These are phyloP conservation scores for Aspergillus awamori DNA, from an alignment of 2,329 filamentous ascomycete species.

Conservation along the genomic window DNA sequence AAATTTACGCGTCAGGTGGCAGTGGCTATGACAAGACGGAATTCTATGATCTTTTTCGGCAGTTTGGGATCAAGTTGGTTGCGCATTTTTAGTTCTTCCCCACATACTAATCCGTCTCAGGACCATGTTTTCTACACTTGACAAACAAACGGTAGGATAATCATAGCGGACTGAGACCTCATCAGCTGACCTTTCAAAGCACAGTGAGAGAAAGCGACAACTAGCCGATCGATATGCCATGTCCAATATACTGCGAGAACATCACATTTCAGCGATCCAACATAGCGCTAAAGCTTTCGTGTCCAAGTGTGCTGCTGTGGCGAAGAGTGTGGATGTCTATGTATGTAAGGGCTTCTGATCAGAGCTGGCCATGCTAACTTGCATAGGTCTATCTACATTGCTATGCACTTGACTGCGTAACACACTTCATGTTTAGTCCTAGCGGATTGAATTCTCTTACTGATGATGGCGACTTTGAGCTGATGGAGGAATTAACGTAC, in stretches of 20 bases:
- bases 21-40: constrained; percentile 44
- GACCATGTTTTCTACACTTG: constrained; percentile 24
- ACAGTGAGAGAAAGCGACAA: constrained; percentile 64
- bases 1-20: constrained; percentile 37
- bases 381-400: constrained; percentile 57
- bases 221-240: constrained; percentile 71
- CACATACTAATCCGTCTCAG: neutral
- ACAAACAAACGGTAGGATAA: constrained; percentile 11
- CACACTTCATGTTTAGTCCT: constrained; percentile 70
- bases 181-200: constrained; percentile 44
- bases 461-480: constrained; percentile 58
- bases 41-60: constrained; percentile 39
- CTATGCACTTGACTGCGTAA: constrained; percentile 70
- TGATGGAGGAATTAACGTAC: constrained; percentile 70
- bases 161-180: neutral
- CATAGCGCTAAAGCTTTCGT: constrained; percentile 61
- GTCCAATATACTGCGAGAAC: constrained; percentile 63
- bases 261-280: constrained; percentile 60
- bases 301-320: constrained; percentile 52
- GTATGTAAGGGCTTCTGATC: constrained; percentile 44
- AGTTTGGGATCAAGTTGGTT: constrained; percentile 34
- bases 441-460: constrained; percentile 64
- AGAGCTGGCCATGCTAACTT: neutral
- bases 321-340: constrained; percentile 62
- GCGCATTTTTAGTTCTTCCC: neutral